These are phyloP conservation scores for Metschnikowia similis DNA, from an alignment of 805 yeast species.

Conservation along the genomic window DNA sequence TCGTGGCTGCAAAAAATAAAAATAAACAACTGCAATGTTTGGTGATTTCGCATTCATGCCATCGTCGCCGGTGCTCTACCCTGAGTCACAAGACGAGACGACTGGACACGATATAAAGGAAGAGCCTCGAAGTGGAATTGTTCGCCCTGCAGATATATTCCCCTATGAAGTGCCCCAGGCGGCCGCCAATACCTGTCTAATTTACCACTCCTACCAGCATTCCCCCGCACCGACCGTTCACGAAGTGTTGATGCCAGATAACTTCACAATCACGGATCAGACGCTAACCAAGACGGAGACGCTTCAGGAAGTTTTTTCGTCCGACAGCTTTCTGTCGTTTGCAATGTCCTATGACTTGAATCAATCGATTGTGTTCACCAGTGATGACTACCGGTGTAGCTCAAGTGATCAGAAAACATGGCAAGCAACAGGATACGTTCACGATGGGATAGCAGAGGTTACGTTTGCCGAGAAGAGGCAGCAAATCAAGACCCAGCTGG, in stretches of 20 bases:
- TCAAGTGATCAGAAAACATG: not conserved
- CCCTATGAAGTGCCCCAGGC: not conserved
- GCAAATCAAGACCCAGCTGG: not conserved
- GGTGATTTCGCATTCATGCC: not conserved
- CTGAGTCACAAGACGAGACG: not conserved
- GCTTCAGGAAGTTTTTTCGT: not conserved
- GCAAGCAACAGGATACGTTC: not conserved
- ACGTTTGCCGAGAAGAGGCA: not conserved
- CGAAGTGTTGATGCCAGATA: not conserved
- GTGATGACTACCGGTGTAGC: not conserved
- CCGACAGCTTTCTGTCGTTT: not conserved
- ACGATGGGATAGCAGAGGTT: not conserved
- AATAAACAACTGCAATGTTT: not conserved
- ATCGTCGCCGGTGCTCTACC: not conserved
- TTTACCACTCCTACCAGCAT: not conserved
- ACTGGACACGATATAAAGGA: not conserved
- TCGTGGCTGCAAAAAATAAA: not conserved
- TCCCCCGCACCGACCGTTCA: not conserved
- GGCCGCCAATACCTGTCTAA: not conserved
- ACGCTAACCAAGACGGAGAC: not conserved
- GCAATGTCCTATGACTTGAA: not conserved
- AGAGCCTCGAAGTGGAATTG: not conserved
- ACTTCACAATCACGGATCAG: not conserved
- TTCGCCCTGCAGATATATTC: constrained; percentile 1
- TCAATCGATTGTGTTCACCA: not conserved